phyloP scores from a whole-genome alignment of 108 stramenopile genomes.

The Chaetoceros muelleri region DNA sequence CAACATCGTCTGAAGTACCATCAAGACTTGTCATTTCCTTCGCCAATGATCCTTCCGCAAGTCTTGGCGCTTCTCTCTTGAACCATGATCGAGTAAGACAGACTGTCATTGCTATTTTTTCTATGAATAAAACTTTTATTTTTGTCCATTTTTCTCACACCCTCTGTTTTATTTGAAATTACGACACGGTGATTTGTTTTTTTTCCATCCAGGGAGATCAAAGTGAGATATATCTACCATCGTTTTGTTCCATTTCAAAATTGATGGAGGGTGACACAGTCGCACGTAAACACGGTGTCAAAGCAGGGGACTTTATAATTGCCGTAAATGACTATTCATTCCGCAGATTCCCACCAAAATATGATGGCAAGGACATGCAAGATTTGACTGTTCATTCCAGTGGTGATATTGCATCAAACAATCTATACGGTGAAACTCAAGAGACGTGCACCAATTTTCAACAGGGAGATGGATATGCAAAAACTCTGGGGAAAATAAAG shows the following conservation, averaged over 20 bases:
- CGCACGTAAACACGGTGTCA: slow-evolving; percentile 46
- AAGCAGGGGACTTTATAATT: slow-evolving; percentile 60
- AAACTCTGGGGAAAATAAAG: slow-evolving; percentile 43
- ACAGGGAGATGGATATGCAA: slow-evolving; percentile 27
- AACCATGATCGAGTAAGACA: slow-evolving; percentile 52
- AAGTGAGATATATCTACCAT: slow-evolving; percentile 65
- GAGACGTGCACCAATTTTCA: slow-evolving; percentile 16
- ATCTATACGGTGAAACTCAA: slow-evolving; percentile 8
- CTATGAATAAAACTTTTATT: neutral
- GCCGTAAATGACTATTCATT: slow-evolving; percentile 64
- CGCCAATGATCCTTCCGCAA: slow-evolving; percentile 47
- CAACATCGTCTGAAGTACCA: slow-evolving; percentile 45
- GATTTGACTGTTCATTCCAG: slow-evolving; percentile 31
- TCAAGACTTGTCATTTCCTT: slow-evolving; percentile 51
- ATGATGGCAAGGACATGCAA: slow-evolving; percentile 36
- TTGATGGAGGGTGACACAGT: slow-evolving; percentile 50
- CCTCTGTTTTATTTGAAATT: neutral
- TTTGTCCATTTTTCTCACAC: neutral
- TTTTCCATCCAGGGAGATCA: slow-evolving; percentile 26
- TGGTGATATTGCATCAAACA: slow-evolving; percentile 17
- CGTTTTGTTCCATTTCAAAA: slow-evolving; percentile 46
- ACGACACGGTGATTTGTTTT: neutral
- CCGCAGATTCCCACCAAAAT: slow-evolving; percentile 71
- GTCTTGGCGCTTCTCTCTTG: slow-evolving; percentile 51
- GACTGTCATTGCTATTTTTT: neutral